A percentile compares a stretch with the other conserved stretches of the same genome.
phyloP scores from a whole-genome alignment of 495 filamentous ascomycete species.

The Podospora pseudoanserina region DNA sequence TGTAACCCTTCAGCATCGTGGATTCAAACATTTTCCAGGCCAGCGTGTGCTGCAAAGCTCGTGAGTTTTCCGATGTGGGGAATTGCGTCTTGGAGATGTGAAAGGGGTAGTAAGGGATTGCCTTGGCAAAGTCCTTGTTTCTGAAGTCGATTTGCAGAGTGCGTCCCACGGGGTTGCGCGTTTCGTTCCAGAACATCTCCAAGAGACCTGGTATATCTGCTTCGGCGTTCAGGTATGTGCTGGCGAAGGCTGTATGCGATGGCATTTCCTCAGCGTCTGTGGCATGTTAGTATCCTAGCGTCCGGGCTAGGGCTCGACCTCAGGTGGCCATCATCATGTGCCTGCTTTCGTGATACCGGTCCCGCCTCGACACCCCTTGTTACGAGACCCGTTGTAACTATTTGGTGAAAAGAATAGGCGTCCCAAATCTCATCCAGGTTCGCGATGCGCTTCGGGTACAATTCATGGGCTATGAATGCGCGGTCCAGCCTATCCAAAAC shows the following conservation, averaged over 20 bases:
- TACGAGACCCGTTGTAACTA: neutral
- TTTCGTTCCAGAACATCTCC: slow-evolving; percentile 1
- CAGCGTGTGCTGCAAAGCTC: neutral
- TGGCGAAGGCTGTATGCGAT: neutral
- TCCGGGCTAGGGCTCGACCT: neutral
- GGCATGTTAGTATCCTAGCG: neutral
- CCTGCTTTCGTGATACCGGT: neutral
- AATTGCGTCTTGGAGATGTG: neutral
- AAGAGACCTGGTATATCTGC: neutral
- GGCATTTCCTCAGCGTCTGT: neutral
- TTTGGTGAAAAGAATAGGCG: neutral
- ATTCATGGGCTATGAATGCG: neutral
- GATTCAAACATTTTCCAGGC: slow-evolving; percentile 1
- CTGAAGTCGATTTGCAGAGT: slow-evolving; percentile 1
- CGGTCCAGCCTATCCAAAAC: neutral
- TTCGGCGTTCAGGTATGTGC: neutral
- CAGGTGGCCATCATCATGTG: neutral
- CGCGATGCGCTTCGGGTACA: neutral
- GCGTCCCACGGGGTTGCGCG: neutral
- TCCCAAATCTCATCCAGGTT: neutral
- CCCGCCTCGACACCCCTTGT: neutral
- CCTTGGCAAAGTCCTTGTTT: slow-evolving; percentile 5
- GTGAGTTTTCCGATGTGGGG: neutral
- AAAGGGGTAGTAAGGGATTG: neutral
- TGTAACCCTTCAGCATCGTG: neutral